These are phyloP conservation scores for Thermomyces lanuginosus DNA, from an alignment of 2,329 filamentous ascomycete species.

Conservation along the genomic window DNA sequence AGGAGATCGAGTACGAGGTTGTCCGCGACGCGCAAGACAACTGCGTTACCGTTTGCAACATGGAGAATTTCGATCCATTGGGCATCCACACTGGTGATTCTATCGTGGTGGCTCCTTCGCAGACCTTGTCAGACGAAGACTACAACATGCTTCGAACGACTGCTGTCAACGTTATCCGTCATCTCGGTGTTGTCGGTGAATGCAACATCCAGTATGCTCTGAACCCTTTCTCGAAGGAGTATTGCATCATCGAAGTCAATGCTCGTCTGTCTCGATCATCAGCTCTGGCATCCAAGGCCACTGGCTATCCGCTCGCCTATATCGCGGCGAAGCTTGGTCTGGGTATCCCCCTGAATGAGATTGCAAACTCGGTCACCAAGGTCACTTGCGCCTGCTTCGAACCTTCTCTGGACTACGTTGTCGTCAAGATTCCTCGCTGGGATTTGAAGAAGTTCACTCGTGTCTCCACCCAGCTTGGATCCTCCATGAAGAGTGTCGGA, in stretches of 20 bases:
- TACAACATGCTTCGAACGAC: slow-evolving; percentile 99
- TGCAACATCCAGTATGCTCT: slow-evolving; percentile 98
- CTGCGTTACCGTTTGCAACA: slow-evolving; percentile 98
- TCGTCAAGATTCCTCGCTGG: slow-evolving; percentile 98
- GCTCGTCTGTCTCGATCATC: slow-evolving; percentile 90
- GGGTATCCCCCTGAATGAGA: slow-evolving; percentile 87
- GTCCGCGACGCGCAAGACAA: slow-evolving; percentile 91
- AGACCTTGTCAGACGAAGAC: slow-evolving; percentile 91
- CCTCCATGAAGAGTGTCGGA: slow-evolving; percentile 98
- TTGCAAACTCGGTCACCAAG: slow-evolving; percentile 90
- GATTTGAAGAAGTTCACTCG: slow-evolving; percentile 98
- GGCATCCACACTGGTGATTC: slow-evolving; percentile 97
- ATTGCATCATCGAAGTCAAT: slow-evolving; percentile 99
- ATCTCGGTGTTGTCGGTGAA: slow-evolving; percentile 92
- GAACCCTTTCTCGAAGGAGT: slow-evolving; percentile 87
- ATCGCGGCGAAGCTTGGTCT: slow-evolving; percentile 94
- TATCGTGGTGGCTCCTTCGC: slow-evolving; percentile 92
- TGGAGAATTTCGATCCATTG: slow-evolving; percentile 98
- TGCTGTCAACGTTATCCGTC: slow-evolving; percentile 90
- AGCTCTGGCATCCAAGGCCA: slow-evolving; percentile 89
- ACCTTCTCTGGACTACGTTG: slow-evolving; percentile 92
- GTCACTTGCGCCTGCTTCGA: slow-evolving; percentile 96
- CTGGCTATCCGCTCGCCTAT: slow-evolving; percentile 88
- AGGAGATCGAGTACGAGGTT: slow-evolving; percentile 98
- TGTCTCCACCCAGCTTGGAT: slow-evolving; percentile 87